Base-by-base conservation (phyloP, 768 basidiomycete species). In the Serendipita sp. region DNA sequence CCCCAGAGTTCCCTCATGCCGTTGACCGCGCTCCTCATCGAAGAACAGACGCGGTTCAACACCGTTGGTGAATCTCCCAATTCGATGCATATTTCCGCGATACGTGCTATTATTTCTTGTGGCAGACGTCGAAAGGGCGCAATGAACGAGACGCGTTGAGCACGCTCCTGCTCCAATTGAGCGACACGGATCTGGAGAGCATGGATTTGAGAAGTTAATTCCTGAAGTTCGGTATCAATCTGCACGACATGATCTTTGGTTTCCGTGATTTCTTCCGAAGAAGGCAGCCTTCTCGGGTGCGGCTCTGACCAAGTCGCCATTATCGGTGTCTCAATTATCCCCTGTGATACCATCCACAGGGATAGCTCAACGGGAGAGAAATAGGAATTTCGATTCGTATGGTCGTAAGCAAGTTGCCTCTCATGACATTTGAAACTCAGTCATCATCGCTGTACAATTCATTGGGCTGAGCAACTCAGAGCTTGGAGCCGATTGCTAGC, bases 81-180 rank as follows among this genome's bases (percentile, higher is more conserved):
- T 30, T 58, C 33, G 24, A 58, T 58, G 53, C 53, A 58, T 24
- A 58, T 9, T 33, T 58, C 53, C 17, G 33, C 53, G 53, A 58
- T 58, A 22, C 26, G 20, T n/a, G 33, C 53, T n/a, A 58, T 13
- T 58, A 58, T 24, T n/a, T 58, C 53, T 28, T 28, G 17, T n/a
- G 53, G 53, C 11, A 58, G 20, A 11, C 53, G 53, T 28, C 53
- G 53, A 20, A 58, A 58, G 17, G 53, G 53, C 13, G 53, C 53
- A 31, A 58, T 34, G 53, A 58, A 58, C 24, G 53, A 58, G 53
- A 58, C 11, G 9, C 30, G 20, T 33, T 33, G 53, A 58, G 53
- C 53, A 9, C 53, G 20, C 17, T 24, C 53, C 33, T 24, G 20
- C 20, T 58, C 17, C 17, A 58, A n/a, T n/a, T 24, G 30, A 9